Evolutionary conservation across 192 early-diverging fungal species (phyloP).

Genomic region (Phlyctochytrium bullatum): DNA sequence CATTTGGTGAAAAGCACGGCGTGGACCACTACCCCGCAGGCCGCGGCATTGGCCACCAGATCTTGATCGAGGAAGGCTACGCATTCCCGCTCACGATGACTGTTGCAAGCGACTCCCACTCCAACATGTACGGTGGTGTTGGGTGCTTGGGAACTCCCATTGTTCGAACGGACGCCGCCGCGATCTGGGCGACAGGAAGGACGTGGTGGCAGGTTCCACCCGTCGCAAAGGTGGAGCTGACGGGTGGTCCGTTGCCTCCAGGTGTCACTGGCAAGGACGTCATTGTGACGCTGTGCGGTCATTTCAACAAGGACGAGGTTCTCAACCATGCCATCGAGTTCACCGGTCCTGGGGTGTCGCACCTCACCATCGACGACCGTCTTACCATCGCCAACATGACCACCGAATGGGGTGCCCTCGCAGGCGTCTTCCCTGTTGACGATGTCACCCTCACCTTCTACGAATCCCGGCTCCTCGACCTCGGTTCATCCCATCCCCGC

Average conservation of each 20-base stretch:
- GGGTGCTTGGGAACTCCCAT: conserved; percentile 94
- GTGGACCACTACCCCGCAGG: conserved; percentile 95
- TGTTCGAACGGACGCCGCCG: conserved; percentile 96
- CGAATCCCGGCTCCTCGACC: conserved; percentile 50
- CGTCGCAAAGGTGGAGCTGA: conserved; percentile 85
- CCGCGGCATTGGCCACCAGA: conserved; percentile 96
- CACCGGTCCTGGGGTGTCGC: conserved; percentile 63
- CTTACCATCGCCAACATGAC: conserved; percentile 99
- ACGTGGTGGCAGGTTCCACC: conserved; percentile 99
- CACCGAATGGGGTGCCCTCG: conserved; percentile 98
- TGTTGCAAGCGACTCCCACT: conserved; percentile 97
- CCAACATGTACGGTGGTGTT: conserved; percentile 99
- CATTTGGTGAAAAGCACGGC: conserved; percentile 75
- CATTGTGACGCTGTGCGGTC: conserved; percentile 88
- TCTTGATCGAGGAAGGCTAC: conserved; percentile 96
- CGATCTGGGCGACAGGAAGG: conserved; percentile 95
- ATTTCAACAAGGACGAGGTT: conserved; percentile 92
- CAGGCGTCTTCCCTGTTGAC: conserved; percentile 95
- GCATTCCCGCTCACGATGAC: conserved; percentile 91
- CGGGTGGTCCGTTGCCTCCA: conserved; percentile 63
- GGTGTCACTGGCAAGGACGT: conserved; percentile 98
- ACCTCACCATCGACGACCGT: conserved; percentile 81
- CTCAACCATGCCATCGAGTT: conserved; percentile 98
- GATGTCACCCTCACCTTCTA: conserved; percentile 72
- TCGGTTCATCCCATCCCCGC: conserved; percentile 35